Conservation (phyloP, 2,329 filamentous ascomycete genomes). For the Clarireedia paspali region DNA sequence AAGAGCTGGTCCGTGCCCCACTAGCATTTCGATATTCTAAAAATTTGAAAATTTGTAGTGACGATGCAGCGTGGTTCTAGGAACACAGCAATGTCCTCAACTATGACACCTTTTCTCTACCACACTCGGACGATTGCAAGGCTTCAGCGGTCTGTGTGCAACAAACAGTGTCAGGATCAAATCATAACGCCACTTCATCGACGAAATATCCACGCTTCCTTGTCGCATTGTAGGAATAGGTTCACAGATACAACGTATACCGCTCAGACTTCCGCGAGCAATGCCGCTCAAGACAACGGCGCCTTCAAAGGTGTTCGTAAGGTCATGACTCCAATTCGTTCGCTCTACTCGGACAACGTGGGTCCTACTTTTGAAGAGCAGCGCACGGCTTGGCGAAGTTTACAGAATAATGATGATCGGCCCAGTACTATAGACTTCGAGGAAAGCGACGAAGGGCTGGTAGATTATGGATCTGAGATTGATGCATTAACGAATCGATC, state of each 20-base stretch:
- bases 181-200: neutral
- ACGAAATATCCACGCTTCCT: slow-evolving; percentile 3
- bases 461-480: slow-evolving; percentile 16
- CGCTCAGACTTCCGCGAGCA: neutral
- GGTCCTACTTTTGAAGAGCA: neutral
- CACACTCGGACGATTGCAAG: slow-evolving; percentile 56
- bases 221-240: neutral
- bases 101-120: slow-evolving; percentile 61
- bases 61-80: neutral
- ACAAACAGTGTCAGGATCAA: neutral
- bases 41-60: neutral
- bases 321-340: no score
- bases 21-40: neutral
- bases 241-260: neutral
- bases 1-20: neutral
- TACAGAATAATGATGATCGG: neutral
- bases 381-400: no score
- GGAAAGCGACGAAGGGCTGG: slow-evolving; percentile 9
- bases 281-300: neutral
- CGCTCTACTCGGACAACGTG: neutral
- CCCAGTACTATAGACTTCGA: slow-evolving; percentile 9
- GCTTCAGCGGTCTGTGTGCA: slow-evolving; percentile 3
- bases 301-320: no score
- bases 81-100: slow-evolving; percentile 11
- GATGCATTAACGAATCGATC: slow-evolving; percentile 16